A percentile compares a stretch with the other conserved stretches of the same genome.
Evolutionary conservation across 345 rosid genomes (phyloP).

Genomic region (Melaleuca quinquenervia): DNA sequence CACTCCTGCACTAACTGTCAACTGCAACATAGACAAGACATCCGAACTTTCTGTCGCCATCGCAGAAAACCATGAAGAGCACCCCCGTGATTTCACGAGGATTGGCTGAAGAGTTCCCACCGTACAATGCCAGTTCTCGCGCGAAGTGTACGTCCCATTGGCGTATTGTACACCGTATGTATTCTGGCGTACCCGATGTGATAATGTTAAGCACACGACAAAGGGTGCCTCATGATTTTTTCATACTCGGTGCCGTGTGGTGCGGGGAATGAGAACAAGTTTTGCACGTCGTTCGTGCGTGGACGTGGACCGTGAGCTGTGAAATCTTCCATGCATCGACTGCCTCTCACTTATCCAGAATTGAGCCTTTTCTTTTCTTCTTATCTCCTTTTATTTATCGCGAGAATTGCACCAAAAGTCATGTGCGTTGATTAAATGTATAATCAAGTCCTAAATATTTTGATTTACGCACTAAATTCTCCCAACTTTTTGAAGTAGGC

Average conservation of each 20-base stretch:
- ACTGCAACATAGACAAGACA: too few relatives aligned
- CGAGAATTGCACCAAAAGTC: background rate
- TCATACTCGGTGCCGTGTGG: background rate
- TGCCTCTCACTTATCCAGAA: background rate
- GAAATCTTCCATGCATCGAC: background rate
- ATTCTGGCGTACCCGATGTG: background rate
- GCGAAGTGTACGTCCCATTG: background rate
- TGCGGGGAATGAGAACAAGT: background rate
- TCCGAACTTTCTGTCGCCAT: too few relatives aligned
- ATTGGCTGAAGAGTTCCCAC: too few relatives aligned
- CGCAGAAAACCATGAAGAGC: too few relatives aligned
- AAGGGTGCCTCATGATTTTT: background rate
- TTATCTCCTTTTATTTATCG: too few relatives aligned
- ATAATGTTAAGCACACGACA: background rate
- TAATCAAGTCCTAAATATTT: background rate
- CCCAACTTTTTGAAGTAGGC: fast-evolving
- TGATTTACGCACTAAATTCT: background rate
- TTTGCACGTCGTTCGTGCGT: background rate
- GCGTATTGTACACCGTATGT: background rate
- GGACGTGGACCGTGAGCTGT: background rate
- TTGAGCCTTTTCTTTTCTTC: background rate
- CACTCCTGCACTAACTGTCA: too few relatives aligned
- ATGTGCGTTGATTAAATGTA: background rate
- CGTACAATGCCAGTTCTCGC: background rate
- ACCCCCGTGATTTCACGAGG: too few relatives aligned